A percentile compares a stretch with the other conserved stretches of the same genome.
phyloP scores from a whole-genome alignment of 2,329 filamentous ascomycete species.

The Gremmenia infestans region DNA sequence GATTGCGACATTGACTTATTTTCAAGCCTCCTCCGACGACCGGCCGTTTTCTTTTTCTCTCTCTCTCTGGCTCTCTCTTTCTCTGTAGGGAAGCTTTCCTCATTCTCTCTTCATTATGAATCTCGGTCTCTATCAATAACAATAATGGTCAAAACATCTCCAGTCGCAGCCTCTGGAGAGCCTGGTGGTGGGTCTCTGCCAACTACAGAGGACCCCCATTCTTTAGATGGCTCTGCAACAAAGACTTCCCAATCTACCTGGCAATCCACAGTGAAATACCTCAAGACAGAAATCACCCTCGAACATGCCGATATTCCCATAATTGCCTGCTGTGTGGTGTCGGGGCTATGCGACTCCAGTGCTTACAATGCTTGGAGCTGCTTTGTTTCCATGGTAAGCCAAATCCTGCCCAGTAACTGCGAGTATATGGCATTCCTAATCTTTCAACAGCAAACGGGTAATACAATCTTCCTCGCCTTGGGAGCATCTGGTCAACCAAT shows the following conservation, averaged over 20 bases:
- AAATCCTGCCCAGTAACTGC: conserved; percentile 2
- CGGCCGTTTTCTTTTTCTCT: too few relatives aligned
- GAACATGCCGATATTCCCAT: conserved; percentile 33
- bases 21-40: too few relatives aligned
- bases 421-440: neutral
- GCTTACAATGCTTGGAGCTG: conserved; percentile 44
- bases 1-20: too few relatives aligned
- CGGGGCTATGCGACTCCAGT: conserved; percentile 43
- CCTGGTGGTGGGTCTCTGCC: neutral
- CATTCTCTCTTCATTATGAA: neutral
- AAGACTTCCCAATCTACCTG: conserved; percentile 8
- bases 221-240: conserved; percentile 7
- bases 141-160: conserved; percentile 1
- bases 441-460: conserved; percentile 37
- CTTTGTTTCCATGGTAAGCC: conserved; percentile 51
- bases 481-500: conserved; percentile 49
- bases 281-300: conserved; percentile 28
- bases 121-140: neutral
- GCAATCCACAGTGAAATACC: conserved; percentile 11
- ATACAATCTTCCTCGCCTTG: conserved; percentile 59
- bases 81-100: too few relatives aligned
- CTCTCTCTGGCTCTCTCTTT: too few relatives aligned
- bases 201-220: conserved; percentile 13
- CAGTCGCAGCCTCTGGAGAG: neutral
- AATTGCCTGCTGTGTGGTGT: conserved; percentile 40